Conservation (phyloP, 1,284 basidiomycete genomes). For the Ganoderma resinaceum region DNA sequence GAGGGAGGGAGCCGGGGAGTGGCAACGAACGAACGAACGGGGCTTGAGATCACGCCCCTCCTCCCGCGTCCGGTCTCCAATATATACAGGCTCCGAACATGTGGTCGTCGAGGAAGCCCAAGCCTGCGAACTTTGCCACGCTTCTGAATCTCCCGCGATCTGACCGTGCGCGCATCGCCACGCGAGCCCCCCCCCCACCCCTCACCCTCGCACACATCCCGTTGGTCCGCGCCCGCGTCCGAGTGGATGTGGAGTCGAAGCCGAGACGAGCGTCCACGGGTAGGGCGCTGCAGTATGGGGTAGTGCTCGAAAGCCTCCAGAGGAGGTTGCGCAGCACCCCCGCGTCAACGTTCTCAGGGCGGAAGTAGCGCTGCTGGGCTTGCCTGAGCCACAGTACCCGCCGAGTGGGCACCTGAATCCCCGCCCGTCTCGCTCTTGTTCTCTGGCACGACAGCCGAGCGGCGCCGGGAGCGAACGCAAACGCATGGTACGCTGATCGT, state of each 20-base stretch:
- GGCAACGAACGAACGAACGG: background rate
- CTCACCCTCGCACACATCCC: too few relatives aligned
- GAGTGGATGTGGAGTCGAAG: background rate
- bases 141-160: background rate
- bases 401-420: too few relatives aligned
- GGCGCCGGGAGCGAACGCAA: background rate
- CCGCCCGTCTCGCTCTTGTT: background rate
- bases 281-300: background rate
- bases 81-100: background rate
- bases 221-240: background rate
- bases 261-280: background rate
- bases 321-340: too few relatives aligned
- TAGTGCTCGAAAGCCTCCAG: background rate
- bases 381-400: background rate
- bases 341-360: background rate
- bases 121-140: background rate
- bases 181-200: background rate
- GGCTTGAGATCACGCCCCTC: background rate
- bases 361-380: background rate
- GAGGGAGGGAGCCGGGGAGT: background rate
- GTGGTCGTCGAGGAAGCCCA: background rate
- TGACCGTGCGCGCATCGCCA: background rate
- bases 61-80: background rate
- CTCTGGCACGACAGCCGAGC: background rate
- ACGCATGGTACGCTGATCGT: background rate